Evolutionary conservation across 768 basidiomycete genomes (phyloP).

Genomic region (Boletus coccyginus): DNA sequence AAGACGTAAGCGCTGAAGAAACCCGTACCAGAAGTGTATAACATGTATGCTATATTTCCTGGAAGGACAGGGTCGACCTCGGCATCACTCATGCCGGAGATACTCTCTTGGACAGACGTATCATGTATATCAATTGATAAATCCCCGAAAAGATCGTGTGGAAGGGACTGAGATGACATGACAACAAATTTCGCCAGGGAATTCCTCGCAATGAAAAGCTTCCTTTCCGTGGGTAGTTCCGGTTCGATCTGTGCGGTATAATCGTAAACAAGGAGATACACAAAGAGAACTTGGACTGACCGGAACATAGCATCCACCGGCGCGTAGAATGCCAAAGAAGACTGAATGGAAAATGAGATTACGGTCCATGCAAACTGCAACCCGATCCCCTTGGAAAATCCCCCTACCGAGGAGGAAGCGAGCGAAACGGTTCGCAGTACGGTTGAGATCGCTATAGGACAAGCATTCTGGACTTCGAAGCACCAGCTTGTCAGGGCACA

Average conservation of each 20-base stretch:
- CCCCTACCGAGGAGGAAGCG: slow-evolving; percentile 40
- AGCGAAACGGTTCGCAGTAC: slow-evolving; percentile 39
- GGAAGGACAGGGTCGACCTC: slow-evolving; percentile 30
- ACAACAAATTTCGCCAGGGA: slow-evolving; percentile 42
- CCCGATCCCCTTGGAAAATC: slow-evolving; percentile 37
- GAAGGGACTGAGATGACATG: slow-evolving; percentile 23
- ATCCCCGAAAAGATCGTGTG: slow-evolving; percentile 17
- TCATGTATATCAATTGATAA: slow-evolving; percentile 21
- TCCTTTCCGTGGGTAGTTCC: slow-evolving; percentile 45
- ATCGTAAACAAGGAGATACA: not conserved
- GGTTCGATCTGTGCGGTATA: slow-evolving; percentile 44
- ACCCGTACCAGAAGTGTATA: slow-evolving; percentile 48
- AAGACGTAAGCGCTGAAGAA: not conserved
- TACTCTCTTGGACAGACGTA: slow-evolving; percentile 22
- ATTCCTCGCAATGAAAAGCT: slow-evolving; percentile 43
- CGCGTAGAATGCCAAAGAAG: slow-evolving; percentile 43
- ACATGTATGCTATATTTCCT: slow-evolving; percentile 40
- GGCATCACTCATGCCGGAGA: slow-evolving; percentile 27
- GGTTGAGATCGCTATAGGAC: slow-evolving; percentile 36
- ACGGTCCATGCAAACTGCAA: slow-evolving; percentile 46
- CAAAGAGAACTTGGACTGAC: slow-evolving; percentile 28
- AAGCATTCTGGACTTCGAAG: slow-evolving; percentile 6
- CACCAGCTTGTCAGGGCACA: slow-evolving; percentile 2
- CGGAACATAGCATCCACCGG: slow-evolving; percentile 53
- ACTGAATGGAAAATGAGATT: slow-evolving; percentile 41